These are phyloP conservation scores for Cutaneotrichosporon cutaneum DNA, from an alignment of 1,284 basidiomycete genomes.

Conservation along the genomic window DNA sequence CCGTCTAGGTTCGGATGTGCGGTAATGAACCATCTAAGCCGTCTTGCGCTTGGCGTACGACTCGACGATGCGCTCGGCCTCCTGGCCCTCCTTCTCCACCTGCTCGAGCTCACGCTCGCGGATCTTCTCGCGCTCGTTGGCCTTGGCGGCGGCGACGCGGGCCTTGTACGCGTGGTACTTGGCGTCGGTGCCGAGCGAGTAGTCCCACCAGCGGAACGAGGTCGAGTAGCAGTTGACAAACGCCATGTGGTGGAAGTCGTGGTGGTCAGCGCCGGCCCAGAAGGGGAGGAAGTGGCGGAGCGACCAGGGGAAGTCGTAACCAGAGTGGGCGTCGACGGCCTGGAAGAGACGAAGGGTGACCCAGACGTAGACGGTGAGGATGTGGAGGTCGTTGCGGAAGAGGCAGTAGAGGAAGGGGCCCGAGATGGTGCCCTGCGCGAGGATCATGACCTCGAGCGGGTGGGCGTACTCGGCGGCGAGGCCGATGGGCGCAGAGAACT, in stretches of 20 bases:
- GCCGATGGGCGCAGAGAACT: slow-evolving; percentile 95
- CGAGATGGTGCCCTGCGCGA: slow-evolving; percentile 76
- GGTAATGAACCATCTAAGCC: not conserved
- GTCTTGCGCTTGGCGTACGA: slow-evolving; percentile 23
- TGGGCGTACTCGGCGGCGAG: slow-evolving; percentile 95
- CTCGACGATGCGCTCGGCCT: slow-evolving; percentile 65
- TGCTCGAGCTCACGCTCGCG: slow-evolving; percentile 57
- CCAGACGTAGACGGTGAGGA: slow-evolving; percentile 92
- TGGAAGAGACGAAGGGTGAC: slow-evolving; percentile 90
- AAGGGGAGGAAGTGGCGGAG: slow-evolving; percentile 90
- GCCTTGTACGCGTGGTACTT: slow-evolving; percentile 74
- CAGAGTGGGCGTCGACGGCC: slow-evolving; percentile 94
- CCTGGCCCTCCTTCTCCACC: slow-evolving; percentile 67
- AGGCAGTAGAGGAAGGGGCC: slow-evolving; percentile 81
- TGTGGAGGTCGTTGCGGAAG: slow-evolving; percentile 59
- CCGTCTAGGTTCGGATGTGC: not conserved
- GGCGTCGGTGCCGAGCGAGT: slow-evolving; percentile 77
- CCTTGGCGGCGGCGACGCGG: slow-evolving; percentile 60
- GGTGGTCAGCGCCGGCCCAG: slow-evolving; percentile 99
- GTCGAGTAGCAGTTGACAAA: slow-evolving; percentile 72
- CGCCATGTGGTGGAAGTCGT: slow-evolving; percentile 81
- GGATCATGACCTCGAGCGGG: slow-evolving; percentile 88
- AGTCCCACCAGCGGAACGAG: slow-evolving; percentile 89
- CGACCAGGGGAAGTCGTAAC: slow-evolving; percentile 98
- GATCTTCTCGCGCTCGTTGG: slow-evolving; percentile 51